Base-by-base conservation (phyloP, 306 rosid species). In the Morella rubra region DNA sequence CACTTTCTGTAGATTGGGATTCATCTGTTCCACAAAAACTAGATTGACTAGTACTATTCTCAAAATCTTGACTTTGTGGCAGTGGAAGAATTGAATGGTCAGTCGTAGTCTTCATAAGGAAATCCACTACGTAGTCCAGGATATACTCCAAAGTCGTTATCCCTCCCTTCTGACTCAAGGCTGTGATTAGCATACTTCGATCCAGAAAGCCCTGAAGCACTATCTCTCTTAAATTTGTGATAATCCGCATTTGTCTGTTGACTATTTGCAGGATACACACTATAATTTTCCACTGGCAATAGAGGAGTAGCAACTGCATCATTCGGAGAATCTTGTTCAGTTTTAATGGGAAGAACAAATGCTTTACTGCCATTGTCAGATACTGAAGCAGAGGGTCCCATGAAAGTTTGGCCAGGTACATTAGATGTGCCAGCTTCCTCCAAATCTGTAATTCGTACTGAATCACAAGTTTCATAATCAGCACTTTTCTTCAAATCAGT, bases 361-460 rank as follows among this genome's bases (percentile, higher is more conserved):
- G 50, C 44, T 19, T 58, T 84, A 61, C 58, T 77, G 50, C 83
- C 92, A 67, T 83, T 76, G 82, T 76, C 79, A 8, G 53, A 76
- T 71, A 73, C 89, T 6, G 71, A 76, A 84, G 80, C 55, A 37
- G 85, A 73, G 58, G 86, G 51, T 70, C 85, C 89, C 49, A 46
- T 27, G 81, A 72, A 65, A 80, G 82, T 47, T 76, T 73, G 71
- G 47, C 72, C 84, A 71, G 85, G 60, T 69, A 84, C 86, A 81
- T 81, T 91, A 47, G 97, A 91, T 69, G 94, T 84, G 71, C 93
- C 89, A 73, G 92, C 96, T 78, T 88, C 96, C 64, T 84, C 86
- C 2, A 79, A 78, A 61, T 86, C 90, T 53, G 81, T 82, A 61
- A 76, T 84, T 67, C 90, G 90, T 19, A 80, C 88, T 67, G 76